Evolutionary conservation across 331 rosid genomes (phyloP), one percentile per base, ranked within the genome.

Genomic region (Ulmus americana): DNA sequence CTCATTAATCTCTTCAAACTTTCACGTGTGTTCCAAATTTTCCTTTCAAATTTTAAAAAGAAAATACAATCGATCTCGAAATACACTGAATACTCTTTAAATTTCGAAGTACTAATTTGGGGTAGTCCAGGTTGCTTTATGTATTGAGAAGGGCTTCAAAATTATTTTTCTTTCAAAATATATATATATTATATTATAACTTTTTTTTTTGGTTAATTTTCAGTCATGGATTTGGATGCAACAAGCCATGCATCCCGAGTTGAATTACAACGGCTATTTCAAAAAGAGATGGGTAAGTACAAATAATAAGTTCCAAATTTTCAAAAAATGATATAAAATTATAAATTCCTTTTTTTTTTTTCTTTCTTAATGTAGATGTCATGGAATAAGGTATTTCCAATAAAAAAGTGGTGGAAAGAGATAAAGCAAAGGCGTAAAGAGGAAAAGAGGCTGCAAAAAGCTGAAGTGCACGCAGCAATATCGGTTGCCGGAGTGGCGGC

Each of bases 181-280:
- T 28, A 28, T 2, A 28, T 28, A 28, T 51, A 51, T 13, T 51
- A 12, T 13, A 13, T 10, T 20, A 20, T 20, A 20, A 1, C 22
- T 20, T 65, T 43, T 3, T 7, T 18, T 8, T 11, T 51, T 45
- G 16, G 18, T 57, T 52, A 12, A 3, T 28, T 11, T 55, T 81
- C 68, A 94, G 96, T 90, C 99, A 12, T 90, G 90, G 90, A 82
- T 94, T 80, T 82, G 97, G 91, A 90, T 85, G 95, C 99, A 94
- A 59, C 99, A 90, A 85, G 99, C 99, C 0, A 94, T 94, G 97
- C 99, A 94, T 67, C 99, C 99, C 13, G 97, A 94, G 70, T 64
- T 94, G 75, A 90, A 94, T 74, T 94, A 90, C 87, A 85, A 75
- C 67, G 64, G 91, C 73, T 77, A 78, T 80, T 85, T 87, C 74